Evolutionary conservation across 306 rosid species (phyloP).

Genomic region (Trifolium pratense): DNA sequence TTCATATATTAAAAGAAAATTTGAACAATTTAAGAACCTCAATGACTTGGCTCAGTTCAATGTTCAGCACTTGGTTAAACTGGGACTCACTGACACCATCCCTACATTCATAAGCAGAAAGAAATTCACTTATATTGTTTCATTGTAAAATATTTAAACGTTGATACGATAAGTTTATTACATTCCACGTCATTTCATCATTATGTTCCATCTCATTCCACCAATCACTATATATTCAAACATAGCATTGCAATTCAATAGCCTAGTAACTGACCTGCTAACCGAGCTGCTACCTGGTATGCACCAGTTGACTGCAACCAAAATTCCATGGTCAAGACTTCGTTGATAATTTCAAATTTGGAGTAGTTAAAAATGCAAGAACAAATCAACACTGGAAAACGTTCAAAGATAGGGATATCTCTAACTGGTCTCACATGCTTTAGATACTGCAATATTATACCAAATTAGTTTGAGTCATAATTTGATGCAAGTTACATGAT

Average conservation of each 20-base stretch:
- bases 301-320: conserved; percentile 85
- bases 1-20: background rate
- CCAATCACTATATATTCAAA: too few species aligned
- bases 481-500: background rate
- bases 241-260: too few species aligned
- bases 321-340: conserved; percentile 27
- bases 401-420: conserved; percentile 79
- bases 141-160: too few species aligned
- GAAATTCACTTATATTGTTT: background rate
- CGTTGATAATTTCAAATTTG: conserved; percentile 10
- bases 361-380: background rate
- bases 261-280: conserved; percentile 70
- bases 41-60: conserved; percentile 78
- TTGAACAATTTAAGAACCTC: conserved; percentile 53
- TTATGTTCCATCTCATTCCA: too few species aligned
- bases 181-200: too few species aligned
- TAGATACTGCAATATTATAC: conserved; percentile 69
- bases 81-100: conserved; percentile 97
- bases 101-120: conserved; percentile 48
- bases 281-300: conserved; percentile 84
- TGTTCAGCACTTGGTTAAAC: conserved; percentile 85
- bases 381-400: conserved; percentile 87
- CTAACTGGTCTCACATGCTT: conserved; percentile 87
- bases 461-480: conserved; percentile 18
- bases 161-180: too few species aligned